Conservation (phyloP, 352 stramenopile species). For the Aphanomyces astaci region DNA sequence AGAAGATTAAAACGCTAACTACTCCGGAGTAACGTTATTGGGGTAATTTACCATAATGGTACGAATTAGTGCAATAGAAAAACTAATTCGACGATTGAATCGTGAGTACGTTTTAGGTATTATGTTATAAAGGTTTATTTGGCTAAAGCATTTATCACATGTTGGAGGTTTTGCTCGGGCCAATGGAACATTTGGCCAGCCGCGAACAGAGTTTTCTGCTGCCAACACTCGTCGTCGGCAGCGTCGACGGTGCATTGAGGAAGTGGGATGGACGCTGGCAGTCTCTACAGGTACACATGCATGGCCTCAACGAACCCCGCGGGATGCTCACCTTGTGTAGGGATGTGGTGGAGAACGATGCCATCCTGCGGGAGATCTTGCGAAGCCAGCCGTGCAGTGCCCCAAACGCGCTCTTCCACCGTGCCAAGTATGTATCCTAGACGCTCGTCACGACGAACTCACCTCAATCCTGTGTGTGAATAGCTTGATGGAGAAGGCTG, state of each 20-base stretch:
- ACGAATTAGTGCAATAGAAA: too few relatives aligned
- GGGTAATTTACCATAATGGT: too few relatives aligned
- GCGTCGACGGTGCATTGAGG: neutral
- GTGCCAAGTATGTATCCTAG: neutral
- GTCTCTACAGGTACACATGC: neutral
- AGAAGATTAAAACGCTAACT: too few relatives aligned
- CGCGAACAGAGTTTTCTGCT: neutral
- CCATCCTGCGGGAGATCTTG: neutral
- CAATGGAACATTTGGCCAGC: conserved; percentile 2
- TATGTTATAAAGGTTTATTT: neutral
- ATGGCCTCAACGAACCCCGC: neutral
- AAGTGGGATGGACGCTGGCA: neutral
- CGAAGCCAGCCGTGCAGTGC: neutral
- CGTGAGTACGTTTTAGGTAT: neutral
- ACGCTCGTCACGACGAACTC: neutral
- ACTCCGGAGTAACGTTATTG: too few relatives aligned
- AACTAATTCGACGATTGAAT: neutral
- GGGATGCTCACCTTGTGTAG: neutral
- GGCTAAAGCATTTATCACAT: neutral
- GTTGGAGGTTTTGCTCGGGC: neutral
- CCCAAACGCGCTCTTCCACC: neutral
- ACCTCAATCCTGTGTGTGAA: neutral
- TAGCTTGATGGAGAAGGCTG: conserved; percentile 49
- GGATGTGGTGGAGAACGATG: conserved; percentile 1
- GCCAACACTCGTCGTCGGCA: neutral